Evolutionary conservation across 495 filamentous ascomycete species (phyloP).

Genomic region (Lasiosphaeria ovina): DNA sequence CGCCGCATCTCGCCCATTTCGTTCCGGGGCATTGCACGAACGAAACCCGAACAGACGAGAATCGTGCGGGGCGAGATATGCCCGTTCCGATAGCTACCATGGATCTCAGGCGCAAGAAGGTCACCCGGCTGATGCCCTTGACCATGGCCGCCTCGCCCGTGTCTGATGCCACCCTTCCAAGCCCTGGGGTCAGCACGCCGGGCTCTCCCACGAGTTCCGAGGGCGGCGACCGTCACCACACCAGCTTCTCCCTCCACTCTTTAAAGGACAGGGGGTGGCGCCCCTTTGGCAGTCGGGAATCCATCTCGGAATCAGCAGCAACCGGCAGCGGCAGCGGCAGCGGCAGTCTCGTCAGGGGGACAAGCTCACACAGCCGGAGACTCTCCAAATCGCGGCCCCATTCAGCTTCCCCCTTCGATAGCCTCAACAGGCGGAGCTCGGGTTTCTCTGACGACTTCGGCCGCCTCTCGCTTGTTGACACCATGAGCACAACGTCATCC

Average conservation of each 20-base stretch:
- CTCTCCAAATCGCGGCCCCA: constrained; percentile 28
- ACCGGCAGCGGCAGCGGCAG: constrained; percentile 8
- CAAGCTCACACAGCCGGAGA: constrained; percentile 18
- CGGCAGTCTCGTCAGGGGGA: neutral
- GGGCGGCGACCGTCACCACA: constrained; percentile 16
- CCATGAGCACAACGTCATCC: constrained; percentile 16
- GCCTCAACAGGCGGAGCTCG: constrained; percentile 24
- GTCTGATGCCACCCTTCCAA: constrained; percentile 12
- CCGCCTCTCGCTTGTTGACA: constrained; percentile 27
- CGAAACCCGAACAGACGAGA: neutral
- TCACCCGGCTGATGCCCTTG: constrained; percentile 8
- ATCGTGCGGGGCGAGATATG: neutral
- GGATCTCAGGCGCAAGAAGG: constrained; percentile 16
- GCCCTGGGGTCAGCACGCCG: constrained; percentile 9
- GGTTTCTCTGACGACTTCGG: constrained; percentile 27
- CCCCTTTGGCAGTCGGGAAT: constrained; percentile 23
- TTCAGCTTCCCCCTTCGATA: constrained; percentile 20
- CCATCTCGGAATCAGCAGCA: constrained; percentile 9
- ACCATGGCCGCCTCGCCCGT: constrained; percentile 18
- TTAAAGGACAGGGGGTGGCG: constrained; percentile 23
- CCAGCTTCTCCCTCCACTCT: constrained; percentile 27
- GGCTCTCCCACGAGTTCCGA: constrained; percentile 29
- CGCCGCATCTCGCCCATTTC: too few species aligned
- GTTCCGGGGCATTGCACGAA: neutral
- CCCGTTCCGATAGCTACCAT: constrained; percentile 3